These are phyloP conservation scores for Boletus eberwhitei DNA, from an alignment of 768 basidiomycete species.

Conservation along the genomic window DNA sequence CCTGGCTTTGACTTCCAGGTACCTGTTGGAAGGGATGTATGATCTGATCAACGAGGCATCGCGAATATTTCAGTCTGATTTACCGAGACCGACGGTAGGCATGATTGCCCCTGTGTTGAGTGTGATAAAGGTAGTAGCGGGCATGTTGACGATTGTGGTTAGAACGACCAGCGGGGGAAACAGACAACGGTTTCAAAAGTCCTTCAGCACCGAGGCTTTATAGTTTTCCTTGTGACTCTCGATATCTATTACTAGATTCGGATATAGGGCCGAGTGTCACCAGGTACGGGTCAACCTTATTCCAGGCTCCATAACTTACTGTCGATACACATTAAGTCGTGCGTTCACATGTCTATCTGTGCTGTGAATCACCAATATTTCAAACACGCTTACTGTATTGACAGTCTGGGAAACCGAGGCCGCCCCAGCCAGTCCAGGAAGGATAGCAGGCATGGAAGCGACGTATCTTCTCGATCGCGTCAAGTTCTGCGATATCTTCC, in stretches of 20 bases:
- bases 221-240: neutral
- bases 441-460: slow-evolving; percentile 64
- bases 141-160: slow-evolving; percentile 36
- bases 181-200: neutral
- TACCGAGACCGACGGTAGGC: slow-evolving; percentile 70
- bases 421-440: slow-evolving; percentile 59
- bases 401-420: slow-evolving; percentile 56
- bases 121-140: slow-evolving; percentile 46
- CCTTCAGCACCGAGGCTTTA: slow-evolving; percentile 1
- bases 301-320: neutral
- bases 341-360: neutral
- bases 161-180: neutral
- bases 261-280: neutral
- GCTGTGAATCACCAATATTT: neutral
- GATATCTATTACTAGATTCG: neutral
- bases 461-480: slow-evolving; percentile 51
- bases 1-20: slow-evolving; percentile 78
- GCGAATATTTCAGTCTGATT: slow-evolving; percentile 2
- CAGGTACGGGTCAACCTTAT: neutral
- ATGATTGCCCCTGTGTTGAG: slow-evolving; percentile 79
- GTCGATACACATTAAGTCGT: neutral
- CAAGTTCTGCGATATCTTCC: slow-evolving; percentile 56
- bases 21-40: slow-evolving; percentile 36
- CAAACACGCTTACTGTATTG: slow-evolving; percentile 17
- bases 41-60: neutral